Conservation (phyloP, 768 basidiomycete genomes). For the Filobasidium wieringae region DNA sequence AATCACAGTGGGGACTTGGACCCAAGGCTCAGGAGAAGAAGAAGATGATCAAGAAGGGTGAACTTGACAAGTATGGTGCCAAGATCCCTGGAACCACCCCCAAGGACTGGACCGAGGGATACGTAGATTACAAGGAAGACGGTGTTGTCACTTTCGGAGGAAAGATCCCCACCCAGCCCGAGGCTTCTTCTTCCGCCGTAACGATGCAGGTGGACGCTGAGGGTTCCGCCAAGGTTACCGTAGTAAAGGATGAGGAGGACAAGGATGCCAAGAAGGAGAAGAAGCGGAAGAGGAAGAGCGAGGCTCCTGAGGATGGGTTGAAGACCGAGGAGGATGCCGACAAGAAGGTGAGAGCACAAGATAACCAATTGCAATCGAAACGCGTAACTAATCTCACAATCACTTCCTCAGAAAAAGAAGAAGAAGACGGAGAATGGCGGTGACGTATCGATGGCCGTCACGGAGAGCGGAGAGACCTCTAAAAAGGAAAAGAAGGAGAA, state of each 20-base stretch:
- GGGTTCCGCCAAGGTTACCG: conserved; percentile 21
- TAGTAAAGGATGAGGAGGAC: conserved; percentile 11
- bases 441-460: neutral
- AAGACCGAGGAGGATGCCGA: conserved; percentile 15
- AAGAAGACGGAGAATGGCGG: conserved; percentile 9
- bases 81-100: conserved; percentile 79
- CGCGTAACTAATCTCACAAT: neutral
- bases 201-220: conserved; percentile 18
- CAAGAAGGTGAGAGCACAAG: conserved; percentile 29
- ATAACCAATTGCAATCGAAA: neutral
- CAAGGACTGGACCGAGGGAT: conserved; percentile 77
- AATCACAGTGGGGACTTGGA: conserved; percentile 72
- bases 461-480: neutral
- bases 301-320: conserved; percentile 18
- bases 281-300: conserved; percentile 29
- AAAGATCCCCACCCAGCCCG: conserved; percentile 20
- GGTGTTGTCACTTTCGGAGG: conserved; percentile 28
- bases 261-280: conserved; percentile 42
- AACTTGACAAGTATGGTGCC: conserved; percentile 89
- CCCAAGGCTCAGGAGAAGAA: conserved; percentile 95
- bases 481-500: conserved; percentile 16
- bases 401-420: conserved; percentile 5
- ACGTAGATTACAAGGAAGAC: conserved; percentile 81
- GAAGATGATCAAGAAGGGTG: conserved; percentile 95
- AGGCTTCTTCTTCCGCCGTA: conserved; percentile 20